Base-by-base conservation (phyloP, 2,329 filamentous ascomycete species). In the Tricladium varicosporioides region DNA sequence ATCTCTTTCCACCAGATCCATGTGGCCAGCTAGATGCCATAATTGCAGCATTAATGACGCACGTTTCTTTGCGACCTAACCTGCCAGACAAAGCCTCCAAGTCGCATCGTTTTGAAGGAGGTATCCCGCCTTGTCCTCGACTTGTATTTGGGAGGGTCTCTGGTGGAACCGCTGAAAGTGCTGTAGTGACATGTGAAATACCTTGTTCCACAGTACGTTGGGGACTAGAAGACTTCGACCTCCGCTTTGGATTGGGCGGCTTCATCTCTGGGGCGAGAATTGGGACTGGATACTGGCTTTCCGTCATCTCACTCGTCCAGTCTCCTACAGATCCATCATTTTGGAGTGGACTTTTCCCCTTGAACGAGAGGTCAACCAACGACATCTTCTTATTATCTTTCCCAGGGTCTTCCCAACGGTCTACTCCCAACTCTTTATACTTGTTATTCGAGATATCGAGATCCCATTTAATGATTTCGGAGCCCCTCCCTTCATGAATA, bases 31-130 rank as follows among this genome's bases (percentile, higher is more conserved):
- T 85, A 18, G 79, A 85, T 45, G 84, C 84, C 78, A 88, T 81
- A 60, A 92, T 85, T 16, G 90, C 85, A 27, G 89, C 89, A 73
- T 96, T 95, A 64, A 94, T 81, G 53, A 95, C 75, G 68, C 86
- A 92, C 1, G 89, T 94, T 74, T 93, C 88, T 58, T 69, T 33
- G 2, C 66, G 59, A 1, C 63, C 67, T 48, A 68, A 45, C 22
- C 77, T 70, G 2, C 75, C 75, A 2, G 63, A 62, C 40, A 80
- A 67, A 2, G 75, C 76, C 47, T 65, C 65, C 32, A 69, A 63
- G 62, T 81, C 76, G 57, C 73, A 75, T 36, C 75, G 70, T 36
- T 63, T 66, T 15, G 76, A 78, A 14, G 64, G 65, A 53, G 76
- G 72, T 51, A 75, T 65, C 5, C 74, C 75, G 19, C 76, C 74